These are phyloP conservation scores for Xanthoconium stramineum DNA, from an alignment of 768 basidiomycete genomes.

Conservation along the genomic window DNA sequence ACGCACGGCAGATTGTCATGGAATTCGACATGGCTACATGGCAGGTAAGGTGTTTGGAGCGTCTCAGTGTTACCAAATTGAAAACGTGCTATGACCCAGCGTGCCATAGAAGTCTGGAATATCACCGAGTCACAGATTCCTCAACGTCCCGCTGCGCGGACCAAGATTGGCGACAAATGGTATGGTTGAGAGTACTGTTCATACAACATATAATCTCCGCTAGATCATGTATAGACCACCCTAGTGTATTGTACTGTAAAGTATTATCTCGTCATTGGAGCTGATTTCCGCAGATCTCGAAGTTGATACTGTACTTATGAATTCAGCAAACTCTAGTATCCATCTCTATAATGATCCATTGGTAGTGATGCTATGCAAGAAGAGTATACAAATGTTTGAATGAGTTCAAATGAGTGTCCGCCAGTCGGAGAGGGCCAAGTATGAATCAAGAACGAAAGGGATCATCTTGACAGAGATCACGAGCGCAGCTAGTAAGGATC, in stretches of 20 bases:
- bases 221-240: neutral
- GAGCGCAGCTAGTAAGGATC: too few relatives aligned
- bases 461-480: too few relatives aligned
- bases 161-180: conserved; percentile 64
- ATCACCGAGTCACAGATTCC: conserved; percentile 78
- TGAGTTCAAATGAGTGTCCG: neutral
- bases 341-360: neutral
- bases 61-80: neutral
- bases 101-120: conserved; percentile 83
- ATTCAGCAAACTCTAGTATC: neutral
- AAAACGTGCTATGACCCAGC: conserved; percentile 39
- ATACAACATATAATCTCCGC: neutral
- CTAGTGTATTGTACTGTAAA: conserved; percentile 17
- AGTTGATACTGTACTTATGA: neutral
- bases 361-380: neutral
- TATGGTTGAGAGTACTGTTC: conserved; percentile 45
- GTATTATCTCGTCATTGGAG: conserved; percentile 9
- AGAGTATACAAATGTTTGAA: conserved; percentile 5
- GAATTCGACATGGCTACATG: conserved; percentile 91
- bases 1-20: conserved; percentile 82
- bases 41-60: conserved; percentile 51
- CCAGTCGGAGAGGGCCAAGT: neutral
- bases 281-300: neutral
- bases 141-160: conserved; percentile 57
- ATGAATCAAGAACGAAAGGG: neutral